phyloP scores from a whole-genome alignment of 257 asterid species.

The Knoxia roxburghii region DNA sequence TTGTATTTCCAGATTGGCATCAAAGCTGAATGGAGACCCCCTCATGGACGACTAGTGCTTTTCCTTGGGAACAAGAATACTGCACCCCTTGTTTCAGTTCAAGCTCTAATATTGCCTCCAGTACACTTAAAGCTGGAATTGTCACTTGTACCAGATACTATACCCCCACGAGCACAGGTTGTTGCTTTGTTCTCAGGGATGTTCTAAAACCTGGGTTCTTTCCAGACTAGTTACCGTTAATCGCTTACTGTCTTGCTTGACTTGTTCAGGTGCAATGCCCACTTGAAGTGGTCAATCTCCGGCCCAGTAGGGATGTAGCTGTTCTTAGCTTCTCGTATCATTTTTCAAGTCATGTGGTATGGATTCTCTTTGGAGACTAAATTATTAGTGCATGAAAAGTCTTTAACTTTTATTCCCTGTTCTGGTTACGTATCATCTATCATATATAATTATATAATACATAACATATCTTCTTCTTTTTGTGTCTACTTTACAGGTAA shows the following conservation, averaged over 20 bases:
- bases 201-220: not conserved
- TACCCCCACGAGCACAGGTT: conserved; percentile 98
- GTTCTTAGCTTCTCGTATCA: conserved; percentile 85
- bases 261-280: conserved; percentile 86
- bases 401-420: not conserved
- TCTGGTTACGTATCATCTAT: not conserved
- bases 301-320: conserved; percentile 87
- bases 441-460: not conserved
- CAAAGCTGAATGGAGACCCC: conserved; percentile 91
- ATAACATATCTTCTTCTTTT: conserved; percentile 2
- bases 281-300: conserved; percentile 75
- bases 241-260: not conserved
- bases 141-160: conserved; percentile 83
- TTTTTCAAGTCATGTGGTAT: conserved; percentile 69
- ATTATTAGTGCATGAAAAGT: not conserved
- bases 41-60: conserved; percentile 80
- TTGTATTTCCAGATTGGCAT: conserved; percentile 67
- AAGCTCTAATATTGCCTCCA: conserved; percentile 72
- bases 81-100: conserved; percentile 72
- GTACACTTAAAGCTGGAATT: conserved; percentile 71
- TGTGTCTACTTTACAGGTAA: conserved; percentile 43
- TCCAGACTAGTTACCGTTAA: not conserved
- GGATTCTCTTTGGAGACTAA: conserved; percentile 1
- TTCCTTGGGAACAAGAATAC: conserved; percentile 89
- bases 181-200: not conserved